Percentiles rank a stretch among this genome's conserved stretches.
These are phyloP conservation scores for Boletus huronensis DNA, from an alignment of 768 basidiomycete species.

Conservation along the genomic window DNA sequence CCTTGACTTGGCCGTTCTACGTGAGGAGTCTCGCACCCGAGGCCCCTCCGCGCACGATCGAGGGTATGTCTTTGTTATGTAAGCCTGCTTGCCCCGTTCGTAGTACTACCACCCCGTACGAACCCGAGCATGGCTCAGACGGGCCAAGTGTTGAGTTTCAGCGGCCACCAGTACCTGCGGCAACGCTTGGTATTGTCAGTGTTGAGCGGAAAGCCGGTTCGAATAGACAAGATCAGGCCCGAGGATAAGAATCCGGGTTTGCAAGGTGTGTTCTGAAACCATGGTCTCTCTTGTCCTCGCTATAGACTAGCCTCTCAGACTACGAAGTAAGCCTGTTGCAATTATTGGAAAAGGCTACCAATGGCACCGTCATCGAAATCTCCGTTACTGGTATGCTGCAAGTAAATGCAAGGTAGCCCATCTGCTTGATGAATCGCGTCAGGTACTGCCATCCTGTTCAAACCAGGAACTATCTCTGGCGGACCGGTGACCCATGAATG, in stretches of 20 bases:
- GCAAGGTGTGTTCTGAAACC: conserved; percentile 50
- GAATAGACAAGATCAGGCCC: conserved; percentile 83
- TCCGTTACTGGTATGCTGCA: conserved; percentile 77
- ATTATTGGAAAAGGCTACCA: conserved; percentile 85
- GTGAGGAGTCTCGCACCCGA: not conserved
- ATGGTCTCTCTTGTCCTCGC: not conserved
- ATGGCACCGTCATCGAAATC: conserved; percentile 94
- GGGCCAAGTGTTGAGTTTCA: conserved; percentile 52
- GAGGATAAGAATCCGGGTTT: conserved; percentile 95
- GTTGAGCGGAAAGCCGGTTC: conserved; percentile 79
- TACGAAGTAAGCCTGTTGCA: conserved; percentile 90
- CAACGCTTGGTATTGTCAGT: conserved; percentile 86
- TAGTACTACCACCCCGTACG: not conserved
- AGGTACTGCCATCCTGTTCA: conserved; percentile 91
- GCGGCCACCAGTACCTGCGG: conserved; percentile 79
- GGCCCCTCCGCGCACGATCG: not conserved
- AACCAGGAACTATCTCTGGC: conserved; percentile 88
- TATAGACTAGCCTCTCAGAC: conserved; percentile 47
- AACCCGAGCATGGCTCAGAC: conserved; percentile 36
- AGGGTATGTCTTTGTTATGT: conserved; percentile 20
- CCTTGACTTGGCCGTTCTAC: conserved; percentile 1
- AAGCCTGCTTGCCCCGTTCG: conserved; percentile 10
- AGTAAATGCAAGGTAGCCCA: not conserved
- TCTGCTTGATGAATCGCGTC: not conserved
- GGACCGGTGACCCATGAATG: conserved; percentile 84